Evolutionary conservation across 495 filamentous ascomycete species (phyloP), one percentile per base, ranked within the genome.

Genomic region (Penicillium macrosclerotiorum): DNA sequence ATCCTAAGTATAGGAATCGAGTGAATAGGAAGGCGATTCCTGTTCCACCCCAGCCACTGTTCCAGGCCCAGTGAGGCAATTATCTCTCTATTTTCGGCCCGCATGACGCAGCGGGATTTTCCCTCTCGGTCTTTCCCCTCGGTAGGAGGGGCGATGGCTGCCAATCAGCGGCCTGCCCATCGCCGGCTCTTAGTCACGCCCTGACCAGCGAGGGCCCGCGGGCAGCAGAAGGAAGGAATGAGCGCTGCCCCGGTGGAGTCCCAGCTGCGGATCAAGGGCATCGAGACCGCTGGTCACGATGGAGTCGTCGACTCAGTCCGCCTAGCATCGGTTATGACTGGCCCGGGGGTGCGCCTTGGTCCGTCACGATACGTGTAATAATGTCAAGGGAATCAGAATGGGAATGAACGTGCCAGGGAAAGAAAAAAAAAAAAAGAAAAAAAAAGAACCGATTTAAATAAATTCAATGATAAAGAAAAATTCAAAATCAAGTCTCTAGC

Each of bases 21-120:
- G 31, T 29, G 25, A 37, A 22, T 29, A 31, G 35, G n/a, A 14
- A 8, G 20, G 26, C 6, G 3, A 31, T 37, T n/a, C 16, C 7
- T 29, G 11, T 11, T 37, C 19, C 20, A 27, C 19, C 44, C 39
- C 34, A 52, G 40, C 40, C 37, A 45, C 34, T 6, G 45, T 31
- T 47, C 37, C 33, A 50, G 42, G 34, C 31, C 32, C 41, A 46
- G 29, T 55, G 58, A 62, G 58, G 58, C 51, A 62, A 62, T 62
- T 59, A 19, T 49, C 52, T 17, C 34, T 40, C 38, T 55, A 50
- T 55, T 49, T 49, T 57, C 59, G 56, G 59, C 56, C 59, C 59
- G 56, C 57, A 63, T 63, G 59, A 63, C 59, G 59, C 57, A 59
- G 52, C 55, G 56, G 56, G 49, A 57, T 63, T 60, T 60, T 60